Conservation (phyloP, 2,329 filamentous ascomycete genomes). For the Neofusicoccum parvum region DNA sequence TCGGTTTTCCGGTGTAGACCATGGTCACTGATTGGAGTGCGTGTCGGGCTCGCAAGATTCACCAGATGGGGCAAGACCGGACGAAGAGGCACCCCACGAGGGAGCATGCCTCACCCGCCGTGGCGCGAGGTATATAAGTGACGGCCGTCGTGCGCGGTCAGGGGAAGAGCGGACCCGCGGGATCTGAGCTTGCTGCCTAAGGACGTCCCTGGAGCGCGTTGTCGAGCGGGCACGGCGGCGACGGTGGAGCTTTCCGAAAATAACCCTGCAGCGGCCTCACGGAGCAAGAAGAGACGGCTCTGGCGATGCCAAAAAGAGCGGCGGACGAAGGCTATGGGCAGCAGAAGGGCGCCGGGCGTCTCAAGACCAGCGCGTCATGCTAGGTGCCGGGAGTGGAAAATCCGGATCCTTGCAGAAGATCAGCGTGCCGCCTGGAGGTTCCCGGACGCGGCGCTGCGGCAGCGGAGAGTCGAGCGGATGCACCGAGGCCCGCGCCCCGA, state of each 20-base stretch:
- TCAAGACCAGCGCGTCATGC: not conserved
- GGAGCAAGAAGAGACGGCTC: not conserved
- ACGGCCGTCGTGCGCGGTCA: not conserved
- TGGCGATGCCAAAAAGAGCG: constrained; percentile 7
- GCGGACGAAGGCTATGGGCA: not conserved
- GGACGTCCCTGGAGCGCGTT: not conserved
- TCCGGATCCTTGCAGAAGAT: not conserved
- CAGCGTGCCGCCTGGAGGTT: constrained; percentile 1
- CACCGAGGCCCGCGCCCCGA: constrained; percentile 9
- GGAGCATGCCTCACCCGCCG: constrained; percentile 15
- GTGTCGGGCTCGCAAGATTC: not conserved
- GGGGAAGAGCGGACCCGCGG: constrained; percentile 6
- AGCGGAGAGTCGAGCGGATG: not conserved
- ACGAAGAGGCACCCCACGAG: constrained; percentile 2
- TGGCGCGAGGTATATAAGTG: constrained; percentile 16
- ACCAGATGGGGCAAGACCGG: constrained; percentile 16
- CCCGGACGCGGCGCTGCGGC: not conserved
- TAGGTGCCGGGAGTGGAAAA: not conserved
- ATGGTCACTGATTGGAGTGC: constrained; percentile 25
- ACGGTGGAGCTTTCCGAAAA: not conserved
- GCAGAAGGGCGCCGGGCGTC: not conserved
- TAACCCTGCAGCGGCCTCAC: not conserved
- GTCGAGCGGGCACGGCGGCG: not conserved
- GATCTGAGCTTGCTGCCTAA: constrained; percentile 10
- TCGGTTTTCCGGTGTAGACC: constrained; percentile 46